Evolutionary conservation across 208 protist species (phyloP).

Genomic region (Trypanosoma vivax): DNA sequence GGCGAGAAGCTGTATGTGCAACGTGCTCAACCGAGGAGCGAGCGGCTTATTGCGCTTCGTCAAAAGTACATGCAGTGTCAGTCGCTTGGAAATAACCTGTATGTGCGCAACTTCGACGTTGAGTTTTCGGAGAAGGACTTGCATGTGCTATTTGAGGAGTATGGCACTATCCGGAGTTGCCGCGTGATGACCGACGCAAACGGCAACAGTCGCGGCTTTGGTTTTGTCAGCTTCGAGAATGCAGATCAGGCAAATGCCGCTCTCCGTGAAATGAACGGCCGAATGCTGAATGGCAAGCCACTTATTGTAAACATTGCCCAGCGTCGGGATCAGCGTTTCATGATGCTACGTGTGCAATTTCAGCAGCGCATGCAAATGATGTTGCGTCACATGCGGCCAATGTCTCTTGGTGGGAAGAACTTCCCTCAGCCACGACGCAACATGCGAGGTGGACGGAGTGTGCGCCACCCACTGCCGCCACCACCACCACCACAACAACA

Average conservation of each 20-base stretch:
- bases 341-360: constrained; percentile 93
- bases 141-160: constrained; percentile 96
- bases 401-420: constrained; percentile 24
- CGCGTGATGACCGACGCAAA: constrained; percentile 92
- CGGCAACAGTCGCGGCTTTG: constrained; percentile 95
- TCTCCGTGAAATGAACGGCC: constrained; percentile 97
- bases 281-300: constrained; percentile 94
- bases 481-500: constrained; percentile 28
- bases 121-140: constrained; percentile 96
- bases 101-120: constrained; percentile 98
- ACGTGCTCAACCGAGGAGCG: constrained; percentile 80
- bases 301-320: constrained; percentile 97
- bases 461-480: not conserved
- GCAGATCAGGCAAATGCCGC: constrained; percentile 96
- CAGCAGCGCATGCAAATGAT: constrained; percentile 87
- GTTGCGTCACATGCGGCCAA: constrained; percentile 64
- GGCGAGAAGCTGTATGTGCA: constrained; percentile 86
- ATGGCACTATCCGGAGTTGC: constrained; percentile 98
- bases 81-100: constrained; percentile 96
- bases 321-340: constrained; percentile 94
- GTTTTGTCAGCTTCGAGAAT: constrained; percentile 98
- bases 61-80: constrained; percentile 90
- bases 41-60: constrained; percentile 82
- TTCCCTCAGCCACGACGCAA: constrained; percentile 24
- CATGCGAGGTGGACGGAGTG: constrained; percentile 15